Percentiles rank a stretch among this genome's conserved stretches.
These are phyloP conservation scores for Porcisia hertigi DNA, from an alignment of 208 protist species.

Conservation along the genomic window DNA sequence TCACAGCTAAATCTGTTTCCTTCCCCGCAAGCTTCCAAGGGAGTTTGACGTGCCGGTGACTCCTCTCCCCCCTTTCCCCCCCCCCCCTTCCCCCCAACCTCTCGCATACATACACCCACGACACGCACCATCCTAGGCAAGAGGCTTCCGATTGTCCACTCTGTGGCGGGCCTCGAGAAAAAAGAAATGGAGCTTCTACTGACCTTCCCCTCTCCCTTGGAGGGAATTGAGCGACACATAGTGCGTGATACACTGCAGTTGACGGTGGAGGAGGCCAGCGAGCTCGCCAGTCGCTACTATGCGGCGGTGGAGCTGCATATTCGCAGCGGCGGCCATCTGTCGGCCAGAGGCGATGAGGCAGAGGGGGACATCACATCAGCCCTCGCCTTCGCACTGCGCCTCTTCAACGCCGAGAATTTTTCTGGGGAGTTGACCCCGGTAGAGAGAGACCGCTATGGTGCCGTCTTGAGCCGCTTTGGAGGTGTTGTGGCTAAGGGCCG, in stretches of 20 bases:
- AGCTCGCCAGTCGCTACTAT: slow-evolving; percentile 43
- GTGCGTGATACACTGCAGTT: slow-evolving; percentile 36
- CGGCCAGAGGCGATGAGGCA: background rate
- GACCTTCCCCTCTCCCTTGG: slow-evolving; percentile 48
- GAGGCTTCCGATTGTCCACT: no score
- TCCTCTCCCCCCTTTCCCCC: background rate
- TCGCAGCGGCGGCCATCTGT: slow-evolving; percentile 8
- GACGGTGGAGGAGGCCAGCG: slow-evolving; percentile 45
- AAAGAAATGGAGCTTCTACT: slow-evolving; percentile 49
- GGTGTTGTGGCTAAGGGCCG: slow-evolving; percentile 21
- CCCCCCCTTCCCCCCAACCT: no score
- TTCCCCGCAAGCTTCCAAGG: background rate
- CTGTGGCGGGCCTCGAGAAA: background rate
- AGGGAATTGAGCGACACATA: slow-evolving; percentile 33
- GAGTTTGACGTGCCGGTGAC: background rate
- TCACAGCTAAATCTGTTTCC: background rate
- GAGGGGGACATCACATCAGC: slow-evolving; percentile 58
- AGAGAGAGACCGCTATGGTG: slow-evolving; percentile 49
- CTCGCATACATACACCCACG: background rate
- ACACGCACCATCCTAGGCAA: background rate
- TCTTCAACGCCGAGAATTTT: slow-evolving; percentile 90
- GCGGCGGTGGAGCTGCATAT: slow-evolving; percentile 49
- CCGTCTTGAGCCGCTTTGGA: slow-evolving; percentile 49
- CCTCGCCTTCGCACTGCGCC: slow-evolving; percentile 69
- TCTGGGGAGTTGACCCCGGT: slow-evolving; percentile 66